Base-by-base conservation (phyloP, 306 rosid species). In the Coriaria nepalensis region DNA sequence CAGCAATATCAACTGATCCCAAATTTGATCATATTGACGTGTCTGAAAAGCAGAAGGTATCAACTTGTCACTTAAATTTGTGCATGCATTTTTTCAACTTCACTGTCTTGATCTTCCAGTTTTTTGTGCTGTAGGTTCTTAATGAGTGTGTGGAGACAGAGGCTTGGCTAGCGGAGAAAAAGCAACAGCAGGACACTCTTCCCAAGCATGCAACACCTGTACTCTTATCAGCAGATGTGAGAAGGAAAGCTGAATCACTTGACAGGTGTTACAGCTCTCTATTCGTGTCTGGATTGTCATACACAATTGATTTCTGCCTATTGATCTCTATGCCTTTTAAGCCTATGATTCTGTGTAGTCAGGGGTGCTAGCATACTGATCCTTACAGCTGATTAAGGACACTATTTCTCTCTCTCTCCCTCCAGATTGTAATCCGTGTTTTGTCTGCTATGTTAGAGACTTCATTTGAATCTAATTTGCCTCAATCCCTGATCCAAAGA, bases 11-110 rank as follows among this genome's bases (percentile, higher is more conserved):
- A 9, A 57, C 51, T 40, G 95, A 85, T 67, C 68, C 92, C 43
- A 85, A 69, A 59, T 90, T 84, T 14, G 92, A 85, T 49, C 98
- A 90, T 69, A 90, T 90, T 47, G 98, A 90, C 68, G 13, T 77
- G 0, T 47, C 75, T 0, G 94, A 90, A 50, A 90, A 81, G 62
- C 74, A 90, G 66, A 81, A 85, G 92, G 94, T 85, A 66, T 20
- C 3, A 3, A 20, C 1, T 20, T 20, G 29, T 20, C 29, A 20
- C 29, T 20, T 20, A 20, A 1, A 20, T 20, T 20, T 20, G 29
- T 20, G 1, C 29, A 20, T 20, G 29, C 2, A 20, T 20, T 20
- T 20, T 20, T 20, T 20, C 29, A 20, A 20, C 29, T 20, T 20
- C 29, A 20, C 29, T 20, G 29, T 57, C n/a, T 6, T 6, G 13